These are phyloP conservation scores for Filobasidium floriforme DNA, from an alignment of 768 basidiomycete genomes.

Conservation along the genomic window DNA sequence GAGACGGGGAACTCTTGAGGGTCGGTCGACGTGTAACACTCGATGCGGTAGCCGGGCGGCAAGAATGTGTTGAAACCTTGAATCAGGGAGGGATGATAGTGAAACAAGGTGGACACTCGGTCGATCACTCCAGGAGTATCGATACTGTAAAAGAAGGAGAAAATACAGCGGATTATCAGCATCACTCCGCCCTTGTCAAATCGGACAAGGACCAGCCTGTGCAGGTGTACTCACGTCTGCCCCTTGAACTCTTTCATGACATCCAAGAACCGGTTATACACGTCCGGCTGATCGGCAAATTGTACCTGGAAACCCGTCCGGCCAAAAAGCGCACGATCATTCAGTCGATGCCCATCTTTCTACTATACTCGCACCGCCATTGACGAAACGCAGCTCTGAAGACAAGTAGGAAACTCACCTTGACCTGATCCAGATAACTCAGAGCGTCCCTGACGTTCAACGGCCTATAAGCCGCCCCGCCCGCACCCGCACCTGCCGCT, in stretches of 20 bases:
- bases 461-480: slow-evolving; percentile 49
- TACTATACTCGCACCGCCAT: neutral
- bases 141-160: slow-evolving; percentile 54
- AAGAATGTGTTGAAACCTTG: slow-evolving; percentile 98
- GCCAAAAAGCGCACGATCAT: neutral
- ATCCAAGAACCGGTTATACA: slow-evolving; percentile 88
- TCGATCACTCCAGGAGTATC: slow-evolving; percentile 96
- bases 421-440: slow-evolving; percentile 89
- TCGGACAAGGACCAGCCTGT: neutral
- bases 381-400: neutral
- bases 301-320: slow-evolving; percentile 55
- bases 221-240: slow-evolving; percentile 49
- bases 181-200: neutral
- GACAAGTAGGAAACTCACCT: slow-evolving; percentile 45
- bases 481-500: neutral
- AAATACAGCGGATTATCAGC: neutral
- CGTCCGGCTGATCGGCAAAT: slow-evolving; percentile 81
- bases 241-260: slow-evolving; percentile 99
- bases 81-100: slow-evolving; percentile 79
- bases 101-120: slow-evolving; percentile 86
- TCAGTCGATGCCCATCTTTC: neutral
- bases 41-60: slow-evolving; percentile 87
- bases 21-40: slow-evolving; percentile 45
- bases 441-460: slow-evolving; percentile 89
- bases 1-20: slow-evolving; percentile 25